Base-by-base conservation (phyloP, 23 red algal species). In the Gracilaria caudata region DNA sequence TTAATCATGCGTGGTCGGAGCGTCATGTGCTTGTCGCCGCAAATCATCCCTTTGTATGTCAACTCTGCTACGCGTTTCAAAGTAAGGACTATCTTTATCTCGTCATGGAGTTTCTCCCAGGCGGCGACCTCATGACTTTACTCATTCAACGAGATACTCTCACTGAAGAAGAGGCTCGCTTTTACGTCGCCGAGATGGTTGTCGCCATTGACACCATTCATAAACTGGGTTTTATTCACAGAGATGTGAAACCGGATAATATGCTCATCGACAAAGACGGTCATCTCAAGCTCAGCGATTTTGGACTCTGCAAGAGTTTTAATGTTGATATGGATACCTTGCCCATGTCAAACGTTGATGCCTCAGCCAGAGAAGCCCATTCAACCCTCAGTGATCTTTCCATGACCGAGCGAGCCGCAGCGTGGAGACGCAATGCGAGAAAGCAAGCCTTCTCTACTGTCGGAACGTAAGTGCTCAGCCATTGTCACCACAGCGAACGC, bases 191-290 rank as follows among this genome's bases (percentile, higher is more conserved):
- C 25, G 93, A 99, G 78, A 99, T 99, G 88, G 71, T 95, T 43
- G 90, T 94, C 1, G 97, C 97, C 26, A 99, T 99, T 74, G 97
- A 99, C 57, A 79, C 65, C 56, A 92, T 99, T 70, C 97, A 99
- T 54, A 94, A 94, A 35, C 77, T 99, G 1, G 97, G 97, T 11
- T 99, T 93, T 80, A 95, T 94, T 55, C 97, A 99, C 77, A 83
- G 97, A 30, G 97, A 99, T 76, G 83, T 99, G 56, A 99, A 99
- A 61, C 97, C 97, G 12, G 97, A 99, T 78, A 99, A 99, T 47
- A 63, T 99, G 38, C 92, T 99, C 68, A 93, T 99, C 68, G 97
- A 95, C 81, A 79, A 76, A 58, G 79, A 93, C 37, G 97, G 97
- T 7, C 92, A 99, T 81, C 76, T 95, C 25, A 93, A 94, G 76